Percentiles rank a stretch among this genome's conserved stretches.
These are phyloP conservation scores for Penicillium manginii DNA, from an alignment of 495 filamentous ascomycete species.

Conservation along the genomic window DNA sequence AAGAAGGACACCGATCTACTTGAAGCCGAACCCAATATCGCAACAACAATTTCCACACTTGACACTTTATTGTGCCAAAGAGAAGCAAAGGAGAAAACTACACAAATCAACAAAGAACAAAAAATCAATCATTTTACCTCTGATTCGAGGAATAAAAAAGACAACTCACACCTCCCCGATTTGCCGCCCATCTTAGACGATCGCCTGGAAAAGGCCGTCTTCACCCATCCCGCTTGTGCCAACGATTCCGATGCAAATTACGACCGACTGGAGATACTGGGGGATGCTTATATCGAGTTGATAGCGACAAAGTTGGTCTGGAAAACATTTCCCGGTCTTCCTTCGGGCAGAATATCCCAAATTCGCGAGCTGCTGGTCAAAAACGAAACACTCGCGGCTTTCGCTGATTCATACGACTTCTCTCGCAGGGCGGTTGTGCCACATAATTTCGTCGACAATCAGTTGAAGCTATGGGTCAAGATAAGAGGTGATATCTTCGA, in stretches of 20 bases:
- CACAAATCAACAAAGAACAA: neutral
- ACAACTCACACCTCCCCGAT: slow-evolving; percentile 36
- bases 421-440: slow-evolving; percentile 61
- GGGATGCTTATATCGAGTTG: slow-evolving; percentile 74
- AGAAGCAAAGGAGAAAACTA: neutral
- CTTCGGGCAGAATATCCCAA: slow-evolving; percentile 64
- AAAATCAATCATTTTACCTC: neutral
- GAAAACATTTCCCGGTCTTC: slow-evolving; percentile 60
- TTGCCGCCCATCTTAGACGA: slow-evolving; percentile 63
- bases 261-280: slow-evolving; percentile 75
- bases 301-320: slow-evolving; percentile 68
- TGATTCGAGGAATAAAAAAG: neutral
- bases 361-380: slow-evolving; percentile 72
- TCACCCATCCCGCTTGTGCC: slow-evolving; percentile 64
- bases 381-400: slow-evolving; percentile 74
- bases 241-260: slow-evolving; percentile 49
- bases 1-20: slow-evolving; percentile 18
- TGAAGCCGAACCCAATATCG: slow-evolving; percentile 24
- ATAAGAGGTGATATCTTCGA: slow-evolving; percentile 84
- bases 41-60: slow-evolving; percentile 27
- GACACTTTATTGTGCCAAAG: slow-evolving; percentile 19
- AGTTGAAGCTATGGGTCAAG: slow-evolving; percentile 63
- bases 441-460: slow-evolving; percentile 36
- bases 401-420: slow-evolving; percentile 67
- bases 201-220: slow-evolving; percentile 60